Conservation (phyloP, 192 early-diverging fungal genomes). For the Jimgerdemannia flammicorona region DNA sequence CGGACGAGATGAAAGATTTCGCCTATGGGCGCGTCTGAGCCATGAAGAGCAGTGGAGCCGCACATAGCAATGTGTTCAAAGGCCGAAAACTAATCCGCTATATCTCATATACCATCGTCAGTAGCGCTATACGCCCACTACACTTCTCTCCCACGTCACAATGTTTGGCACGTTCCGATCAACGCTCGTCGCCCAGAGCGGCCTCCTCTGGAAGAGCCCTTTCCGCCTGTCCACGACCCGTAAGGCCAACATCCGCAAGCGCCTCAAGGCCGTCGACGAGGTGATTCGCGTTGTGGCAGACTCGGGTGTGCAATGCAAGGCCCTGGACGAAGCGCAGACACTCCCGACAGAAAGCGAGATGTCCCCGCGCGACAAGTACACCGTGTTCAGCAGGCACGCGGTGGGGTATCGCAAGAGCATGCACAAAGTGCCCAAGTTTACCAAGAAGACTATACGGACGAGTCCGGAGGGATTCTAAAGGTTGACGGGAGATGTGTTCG, state of each 20-base stretch:
- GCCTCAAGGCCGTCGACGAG: slow-evolving; percentile 73
- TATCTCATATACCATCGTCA: too few relatives aligned
- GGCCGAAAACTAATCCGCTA: too few relatives aligned
- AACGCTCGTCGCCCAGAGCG: slow-evolving; percentile 45
- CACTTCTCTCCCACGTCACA: background rate
- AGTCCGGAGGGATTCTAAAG: slow-evolving; percentile 65
- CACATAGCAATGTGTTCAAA: too few relatives aligned
- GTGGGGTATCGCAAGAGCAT: slow-evolving; percentile 72
- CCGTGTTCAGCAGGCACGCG: slow-evolving; percentile 70
- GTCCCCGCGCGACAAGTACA: slow-evolving; percentile 78
- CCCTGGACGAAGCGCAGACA: slow-evolving; percentile 58
- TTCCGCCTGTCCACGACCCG: slow-evolving; percentile 73
- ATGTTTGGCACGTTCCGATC: slow-evolving; percentile 61
- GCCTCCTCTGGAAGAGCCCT: slow-evolving; percentile 48
- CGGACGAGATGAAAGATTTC: slow-evolving; percentile 2
- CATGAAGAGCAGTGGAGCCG: background rate
- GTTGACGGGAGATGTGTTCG: background rate
- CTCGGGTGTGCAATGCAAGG: slow-evolving; percentile 74
- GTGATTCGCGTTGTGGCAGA: slow-evolving; percentile 65
- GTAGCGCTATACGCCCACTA: background rate
- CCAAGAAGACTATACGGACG: slow-evolving; percentile 71
- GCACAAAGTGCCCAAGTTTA: slow-evolving; percentile 85
- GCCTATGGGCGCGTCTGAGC: background rate
- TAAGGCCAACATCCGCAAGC: slow-evolving; percentile 85
- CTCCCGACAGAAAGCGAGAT: slow-evolving; percentile 70